Evolutionary conservation across 2,329 filamentous ascomycete genomes (phyloP), one percentile per base, ranked within the genome.

Genomic region (Penicillium sp.): DNA sequence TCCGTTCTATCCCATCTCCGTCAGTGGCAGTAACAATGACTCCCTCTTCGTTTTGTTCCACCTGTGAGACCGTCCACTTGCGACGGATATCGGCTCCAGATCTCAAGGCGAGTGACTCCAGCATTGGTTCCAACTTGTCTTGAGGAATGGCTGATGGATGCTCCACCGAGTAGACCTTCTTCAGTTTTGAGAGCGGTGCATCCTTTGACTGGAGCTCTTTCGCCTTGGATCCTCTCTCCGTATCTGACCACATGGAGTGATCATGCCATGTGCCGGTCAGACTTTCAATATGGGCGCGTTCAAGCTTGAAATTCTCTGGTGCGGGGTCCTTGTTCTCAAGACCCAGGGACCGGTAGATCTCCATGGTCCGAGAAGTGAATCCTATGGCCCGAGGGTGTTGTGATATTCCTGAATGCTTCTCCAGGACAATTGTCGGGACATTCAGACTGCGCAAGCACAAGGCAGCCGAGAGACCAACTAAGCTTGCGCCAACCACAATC

Each of bases 111-210:
- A 55, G 49, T 8, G 60, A 49, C 9, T 66, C 53, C 3, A 75
- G 57, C 3, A 73, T 61, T 1, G 66, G 66, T 40, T 75, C 73
- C 7, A 74, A 54, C 25, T 62, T 58, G 50, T 74, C 71, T 35
- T 73, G 71, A 0, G 72, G 63, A 0, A 65, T 61, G 4, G 61
- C 63, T 2, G 62, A 58, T 1, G 65, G 67, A 32, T 49, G 18
- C 51, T 47, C 51, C 33, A 60, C 45, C 29, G 50, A 60, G 9
- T 54, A 67, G 5, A 57, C 54, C 7, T 44, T 53, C 41, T 49
- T 54, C 13, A 50, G 55, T 12, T 46, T 53, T 1, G 45, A 54
- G 4, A 46, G 50, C 4, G 32, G 9, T 4, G 34, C 28, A 4
- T 26, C 2, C 7, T 43, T 3, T 2, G 36, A 9, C 25, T 12